Base-by-base conservation (phyloP, 2,329 filamentous ascomycete genomes). In the Ophiosphaerella narmari region DNA sequence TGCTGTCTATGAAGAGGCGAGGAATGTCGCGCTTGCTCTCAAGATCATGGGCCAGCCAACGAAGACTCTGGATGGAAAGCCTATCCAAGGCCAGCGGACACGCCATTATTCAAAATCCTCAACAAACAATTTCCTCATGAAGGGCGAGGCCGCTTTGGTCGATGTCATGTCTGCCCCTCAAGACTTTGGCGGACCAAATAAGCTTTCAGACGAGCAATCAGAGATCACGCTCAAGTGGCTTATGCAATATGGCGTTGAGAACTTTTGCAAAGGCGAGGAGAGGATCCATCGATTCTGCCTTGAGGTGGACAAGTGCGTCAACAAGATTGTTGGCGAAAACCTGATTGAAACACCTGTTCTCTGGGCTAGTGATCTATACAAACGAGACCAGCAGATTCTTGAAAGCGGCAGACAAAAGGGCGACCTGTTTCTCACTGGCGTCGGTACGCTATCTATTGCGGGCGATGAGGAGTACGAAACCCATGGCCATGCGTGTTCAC, bases 181-280 rank as follows among this genome's bases (percentile, higher is more conserved):
- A 48, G 90, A 90, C 45, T 90, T 96, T 61, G 93, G 92, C 11
- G 93, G 94, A 0, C 90, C 91, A 0, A 96, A 95, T 72, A 99
- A 99, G 72, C 81, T 99, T 11, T 92, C 90, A n/a, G 93, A 97
- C 67, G 91, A 96, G 47, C 94, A 97, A 71, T 87, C 92, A 0
- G 90, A 95, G 43, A 86, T 91, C 59, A 96, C 91, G 0, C 78
- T 83, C 16, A 84, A 86, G 48, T 99, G 93, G 91, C 79, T 97
- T 45, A 85, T 88, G 41, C 85, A 89, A 59, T 88, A 87, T 57
- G 86, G 86, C 12, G 87, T 97, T 29, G 91, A 95, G 70, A 96
- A 96, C 66, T 93, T 97, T 60, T 99, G 94, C 74, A 88, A 86
- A 60, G 94, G 93, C 5, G 94, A 99, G 70, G 94, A 99, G 74